Evolutionary conservation across 2,329 filamentous ascomycete species (phyloP).

Genomic region (Coniosporium tulheliwenetii): DNA sequence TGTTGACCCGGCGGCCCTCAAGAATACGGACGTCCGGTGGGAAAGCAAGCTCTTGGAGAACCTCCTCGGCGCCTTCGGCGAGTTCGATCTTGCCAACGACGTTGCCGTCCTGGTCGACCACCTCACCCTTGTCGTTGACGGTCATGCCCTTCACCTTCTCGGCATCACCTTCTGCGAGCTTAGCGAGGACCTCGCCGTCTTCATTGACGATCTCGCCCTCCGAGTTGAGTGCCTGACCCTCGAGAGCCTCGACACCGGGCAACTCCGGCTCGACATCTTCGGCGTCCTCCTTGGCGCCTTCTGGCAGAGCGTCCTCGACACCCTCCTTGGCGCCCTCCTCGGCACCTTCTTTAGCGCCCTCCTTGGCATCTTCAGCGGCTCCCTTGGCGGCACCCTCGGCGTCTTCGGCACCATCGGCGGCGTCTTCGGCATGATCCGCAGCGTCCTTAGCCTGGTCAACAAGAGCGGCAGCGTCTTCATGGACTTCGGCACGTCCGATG

Average conservation of each 20-base stretch:
- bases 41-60: constrained; percentile 24
- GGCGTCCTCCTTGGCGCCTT: constrained; percentile 13
- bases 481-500: constrained; percentile 34
- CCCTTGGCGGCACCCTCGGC: constrained; percentile 5
- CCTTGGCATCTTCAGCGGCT: constrained; percentile 9
- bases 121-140: constrained; percentile 34
- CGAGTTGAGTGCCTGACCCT: constrained; percentile 34
- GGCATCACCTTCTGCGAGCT: constrained; percentile 27
- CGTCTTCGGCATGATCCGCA: constrained; percentile 1
- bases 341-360: constrained; percentile 9
- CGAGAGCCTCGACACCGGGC: constrained; percentile 34
- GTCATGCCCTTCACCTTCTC: constrained; percentile 29
- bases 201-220: constrained; percentile 33
- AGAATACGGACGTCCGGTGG: constrained; percentile 29
- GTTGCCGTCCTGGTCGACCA: constrained; percentile 34
- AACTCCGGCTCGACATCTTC: constrained; percentile 30
- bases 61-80: constrained; percentile 31
- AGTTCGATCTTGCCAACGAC: constrained; percentile 34
- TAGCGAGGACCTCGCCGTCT: constrained; percentile 32
- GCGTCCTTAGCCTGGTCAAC: constrained; percentile 2
- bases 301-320: constrained; percentile 13
- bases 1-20: constrained; percentile 41
- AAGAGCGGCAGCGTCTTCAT: constrained; percentile 22
- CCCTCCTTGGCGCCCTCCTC: constrained; percentile 12
- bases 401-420: constrained; percentile 14